A percentile compares a stretch with the other conserved stretches of the same genome.
These are phyloP conservation scores for Mycothermus thermophilus DNA, from an alignment of 495 filamentous ascomycete species.

Conservation along the genomic window DNA sequence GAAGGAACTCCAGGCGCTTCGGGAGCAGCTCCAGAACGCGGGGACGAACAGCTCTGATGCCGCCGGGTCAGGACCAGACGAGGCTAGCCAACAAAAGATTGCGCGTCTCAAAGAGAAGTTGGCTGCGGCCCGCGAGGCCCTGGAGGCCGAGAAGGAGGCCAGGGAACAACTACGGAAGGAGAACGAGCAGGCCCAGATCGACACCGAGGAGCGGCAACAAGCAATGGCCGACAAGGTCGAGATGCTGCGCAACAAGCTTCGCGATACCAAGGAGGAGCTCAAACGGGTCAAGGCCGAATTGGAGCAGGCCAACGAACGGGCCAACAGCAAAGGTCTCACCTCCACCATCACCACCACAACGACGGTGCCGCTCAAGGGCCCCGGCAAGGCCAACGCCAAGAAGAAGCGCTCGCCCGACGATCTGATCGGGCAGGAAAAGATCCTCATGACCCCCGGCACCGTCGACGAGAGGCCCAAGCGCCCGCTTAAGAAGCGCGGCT, in stretches of 20 bases:
- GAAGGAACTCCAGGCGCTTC: constrained; percentile 20
- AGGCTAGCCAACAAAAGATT: constrained; percentile 15
- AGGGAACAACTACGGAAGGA: constrained; percentile 25
- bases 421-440: constrained; percentile 18
- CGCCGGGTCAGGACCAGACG: not conserved
- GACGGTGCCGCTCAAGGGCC: constrained; percentile 23
- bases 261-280: constrained; percentile 53
- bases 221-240: constrained; percentile 55
- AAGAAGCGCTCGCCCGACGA: constrained; percentile 27
- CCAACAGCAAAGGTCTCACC: constrained; percentile 6
- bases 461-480: constrained; percentile 20
- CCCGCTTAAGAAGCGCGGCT: constrained; percentile 36
- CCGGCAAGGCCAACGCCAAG: constrained; percentile 20
- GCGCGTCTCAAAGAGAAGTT: constrained; percentile 26
- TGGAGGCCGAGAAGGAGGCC: constrained; percentile 30
- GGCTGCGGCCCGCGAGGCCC: constrained; percentile 21
- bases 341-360: constrained; percentile 10
- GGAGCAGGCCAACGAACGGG: constrained; percentile 22
- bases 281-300: constrained; percentile 41
- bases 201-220: constrained; percentile 41
- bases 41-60: constrained; percentile 6
- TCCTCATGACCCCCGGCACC: constrained; percentile 25
- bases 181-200: constrained; percentile 24
- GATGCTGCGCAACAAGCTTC: constrained; percentile 51
- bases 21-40: constrained; percentile 11